A percentile compares a stretch with the other conserved stretches of the same genome.
These are phyloP conservation scores for Fistulina hepatica DNA, from an alignment of 1,284 basidiomycete genomes.

Conservation along the genomic window DNA sequence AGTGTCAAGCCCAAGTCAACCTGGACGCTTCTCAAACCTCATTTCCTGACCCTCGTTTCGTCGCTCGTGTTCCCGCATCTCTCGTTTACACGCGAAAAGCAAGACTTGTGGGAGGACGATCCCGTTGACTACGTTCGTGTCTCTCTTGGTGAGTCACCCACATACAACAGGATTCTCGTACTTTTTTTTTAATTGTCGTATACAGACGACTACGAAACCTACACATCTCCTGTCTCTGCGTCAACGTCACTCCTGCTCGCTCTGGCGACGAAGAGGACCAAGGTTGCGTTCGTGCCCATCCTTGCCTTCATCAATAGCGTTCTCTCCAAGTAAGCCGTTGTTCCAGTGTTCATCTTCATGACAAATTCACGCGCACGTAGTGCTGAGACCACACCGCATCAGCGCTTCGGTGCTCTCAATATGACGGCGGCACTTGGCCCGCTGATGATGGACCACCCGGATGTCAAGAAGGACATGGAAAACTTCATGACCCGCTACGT, in stretches of 20 bases:
- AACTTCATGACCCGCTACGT: conserved; percentile 65
- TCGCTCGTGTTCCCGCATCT: conserved; percentile 80
- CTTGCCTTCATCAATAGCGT: conserved; percentile 66
- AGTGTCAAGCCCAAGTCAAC: conserved; percentile 85
- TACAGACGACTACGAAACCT: conserved; percentile 71
- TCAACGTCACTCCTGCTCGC: conserved; percentile 72
- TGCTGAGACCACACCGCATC: conserved; percentile 20
- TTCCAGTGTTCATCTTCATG: not conserved
- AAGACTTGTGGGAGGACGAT: conserved; percentile 65
- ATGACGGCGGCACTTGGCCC: conserved; percentile 67
- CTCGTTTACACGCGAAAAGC: conserved; percentile 58
- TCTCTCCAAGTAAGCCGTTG: conserved; percentile 45
- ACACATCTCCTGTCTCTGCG: conserved; percentile 62
- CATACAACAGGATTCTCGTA: not conserved
- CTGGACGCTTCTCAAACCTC: conserved; percentile 77
- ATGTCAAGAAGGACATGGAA: conserved; percentile 58
- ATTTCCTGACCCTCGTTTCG: conserved; percentile 62
- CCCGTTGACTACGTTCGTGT: conserved; percentile 71
- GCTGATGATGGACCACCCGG: conserved; percentile 72
- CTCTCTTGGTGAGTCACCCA: conserved; percentile 45
- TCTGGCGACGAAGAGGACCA: conserved; percentile 67
- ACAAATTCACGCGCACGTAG: not conserved
- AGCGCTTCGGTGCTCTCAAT: conserved; percentile 75
- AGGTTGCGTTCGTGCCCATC: conserved; percentile 67
- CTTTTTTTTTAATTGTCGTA: conserved; percentile 3